phyloP scores from a whole-genome alignment of 306 rosid genomes.

The Vigna unguiculata region DNA sequence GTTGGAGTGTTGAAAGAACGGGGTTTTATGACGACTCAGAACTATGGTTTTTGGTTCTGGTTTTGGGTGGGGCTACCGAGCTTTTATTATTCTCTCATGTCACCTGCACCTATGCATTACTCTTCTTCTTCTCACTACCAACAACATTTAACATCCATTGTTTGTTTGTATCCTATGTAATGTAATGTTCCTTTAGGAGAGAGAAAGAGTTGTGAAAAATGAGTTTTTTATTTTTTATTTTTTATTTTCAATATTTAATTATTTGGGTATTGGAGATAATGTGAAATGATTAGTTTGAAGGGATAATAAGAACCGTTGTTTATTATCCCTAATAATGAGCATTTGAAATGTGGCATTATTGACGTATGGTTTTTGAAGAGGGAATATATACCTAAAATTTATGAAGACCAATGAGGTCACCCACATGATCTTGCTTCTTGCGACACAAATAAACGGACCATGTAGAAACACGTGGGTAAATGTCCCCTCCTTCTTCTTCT shows the following conservation, averaged over 20 bases:
- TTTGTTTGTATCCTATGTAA: too few relatives aligned
- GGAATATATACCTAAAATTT: slow-evolving; percentile 24
- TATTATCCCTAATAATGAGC: not conserved
- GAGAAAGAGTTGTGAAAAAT: too few relatives aligned
- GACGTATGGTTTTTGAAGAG: slow-evolving; percentile 12
- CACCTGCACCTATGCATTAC: slow-evolving; percentile 15
- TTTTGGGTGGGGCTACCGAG: not conserved
- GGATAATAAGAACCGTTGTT: not conserved
- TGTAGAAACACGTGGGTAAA: slow-evolving; percentile 43
- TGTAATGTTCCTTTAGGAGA: not conserved
- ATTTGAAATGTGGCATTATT: slow-evolving; percentile 26
- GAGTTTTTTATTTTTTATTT: too few relatives aligned
- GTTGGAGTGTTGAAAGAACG: slow-evolving; percentile 7
- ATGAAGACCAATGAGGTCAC: slow-evolving; percentile 33
- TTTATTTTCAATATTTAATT: too few relatives aligned
- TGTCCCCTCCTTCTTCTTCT: not conserved
- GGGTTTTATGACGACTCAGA: slow-evolving; percentile 26
- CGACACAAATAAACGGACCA: slow-evolving; percentile 41
- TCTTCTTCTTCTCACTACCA: slow-evolving; percentile 14
- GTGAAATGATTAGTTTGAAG: too few relatives aligned
- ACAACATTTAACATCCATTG: slow-evolving; percentile 15
- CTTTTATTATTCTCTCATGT: slow-evolving; percentile 26
- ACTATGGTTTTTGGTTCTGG: not conserved
- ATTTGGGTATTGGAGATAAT: too few relatives aligned
- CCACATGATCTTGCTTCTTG: slow-evolving; percentile 45